Percentiles rank a stretch among this genome's conserved stretches.
Evolutionary conservation across 306 rosid genomes (phyloP).

Genomic region (Malus fusca): DNA sequence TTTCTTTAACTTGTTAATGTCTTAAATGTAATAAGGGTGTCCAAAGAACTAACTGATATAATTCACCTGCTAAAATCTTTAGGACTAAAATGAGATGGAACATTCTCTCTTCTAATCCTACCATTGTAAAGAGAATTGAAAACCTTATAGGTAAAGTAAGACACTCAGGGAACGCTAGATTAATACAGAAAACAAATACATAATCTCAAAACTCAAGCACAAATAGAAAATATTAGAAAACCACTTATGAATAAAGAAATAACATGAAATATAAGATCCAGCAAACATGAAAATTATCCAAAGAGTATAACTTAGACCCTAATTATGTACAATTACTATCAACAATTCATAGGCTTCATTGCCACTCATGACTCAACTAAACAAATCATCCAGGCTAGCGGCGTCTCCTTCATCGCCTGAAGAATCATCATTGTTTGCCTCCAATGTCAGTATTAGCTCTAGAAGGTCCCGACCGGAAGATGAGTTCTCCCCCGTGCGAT

Average conservation of each 20-base stretch:
- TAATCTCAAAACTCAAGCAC: neutral
- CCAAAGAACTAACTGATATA: neutral
- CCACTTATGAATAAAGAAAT: neutral
- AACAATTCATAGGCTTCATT: neutral
- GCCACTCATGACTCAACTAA: slow-evolving; percentile 27
- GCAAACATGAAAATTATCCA: neutral
- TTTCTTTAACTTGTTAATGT: too few relatives aligned
- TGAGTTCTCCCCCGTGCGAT: slow-evolving; percentile 33
- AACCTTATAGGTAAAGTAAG: too few relatives aligned
- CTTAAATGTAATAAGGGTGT: neutral
- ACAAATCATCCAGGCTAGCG: slow-evolving; percentile 44
- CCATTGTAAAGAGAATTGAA: too few relatives aligned
- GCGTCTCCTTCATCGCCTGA: slow-evolving; percentile 43
- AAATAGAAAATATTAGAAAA: neutral
- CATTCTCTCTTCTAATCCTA: too few relatives aligned
- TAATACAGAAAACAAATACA: too few relatives aligned
- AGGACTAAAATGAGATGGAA: too few relatives aligned
- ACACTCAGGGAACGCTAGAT: too few relatives aligned
- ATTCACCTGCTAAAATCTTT: neutral
- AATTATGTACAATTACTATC: slow-evolving; percentile 42
- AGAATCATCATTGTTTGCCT: slow-evolving; percentile 43
- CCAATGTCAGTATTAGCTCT: slow-evolving; percentile 46
- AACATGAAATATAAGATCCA: neutral
- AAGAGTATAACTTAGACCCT: neutral
- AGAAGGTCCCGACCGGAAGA: slow-evolving; percentile 35